These are phyloP conservation scores for Pulveroboletus sp. DNA, from an alignment of 768 basidiomycete species.

Conservation along the genomic window DNA sequence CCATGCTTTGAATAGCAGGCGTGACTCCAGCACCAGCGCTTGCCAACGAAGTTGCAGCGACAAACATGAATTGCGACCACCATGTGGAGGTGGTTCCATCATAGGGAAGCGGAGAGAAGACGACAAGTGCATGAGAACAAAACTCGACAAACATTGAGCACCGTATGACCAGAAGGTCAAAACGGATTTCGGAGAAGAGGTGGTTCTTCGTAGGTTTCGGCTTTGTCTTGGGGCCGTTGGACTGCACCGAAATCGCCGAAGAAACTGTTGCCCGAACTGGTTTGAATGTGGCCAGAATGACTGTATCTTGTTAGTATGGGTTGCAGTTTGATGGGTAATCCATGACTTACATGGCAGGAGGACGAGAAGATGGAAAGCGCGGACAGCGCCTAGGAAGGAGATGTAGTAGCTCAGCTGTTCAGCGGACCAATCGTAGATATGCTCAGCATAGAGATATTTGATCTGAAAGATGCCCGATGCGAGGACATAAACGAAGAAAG, in stretches of 20 bases:
- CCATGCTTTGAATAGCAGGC: slow-evolving; percentile 71
- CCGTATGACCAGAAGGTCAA: slow-evolving; percentile 66
- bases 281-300: slow-evolving; percentile 63
- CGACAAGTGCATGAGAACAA: slow-evolving; percentile 59
- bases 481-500: slow-evolving; percentile 61
- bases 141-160: slow-evolving; percentile 68
- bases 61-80: slow-evolving; percentile 46
- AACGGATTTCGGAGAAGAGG: slow-evolving; percentile 59
- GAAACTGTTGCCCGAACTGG: slow-evolving; percentile 27
- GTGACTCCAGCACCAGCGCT: slow-evolving; percentile 67
- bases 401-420: slow-evolving; percentile 75
- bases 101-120: slow-evolving; percentile 49
- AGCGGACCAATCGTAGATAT: slow-evolving; percentile 67
- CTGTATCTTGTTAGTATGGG: slow-evolving; percentile 37
- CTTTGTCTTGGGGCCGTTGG: slow-evolving; percentile 32
- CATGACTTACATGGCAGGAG: slow-evolving; percentile 60
- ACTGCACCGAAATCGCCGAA: slow-evolving; percentile 4
- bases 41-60: slow-evolving; percentile 58
- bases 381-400: slow-evolving; percentile 60
- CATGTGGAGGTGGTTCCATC: slow-evolving; percentile 10
- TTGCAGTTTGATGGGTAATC: slow-evolving; percentile 22
- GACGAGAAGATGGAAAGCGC: slow-evolving; percentile 64
- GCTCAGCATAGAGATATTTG: slow-evolving; percentile 78
- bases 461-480: slow-evolving; percentile 70
- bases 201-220: slow-evolving; percentile 44